These are phyloP conservation scores for Termitomyces sp. DNA, from an alignment of 768 basidiomycete species.

Conservation along the genomic window DNA sequence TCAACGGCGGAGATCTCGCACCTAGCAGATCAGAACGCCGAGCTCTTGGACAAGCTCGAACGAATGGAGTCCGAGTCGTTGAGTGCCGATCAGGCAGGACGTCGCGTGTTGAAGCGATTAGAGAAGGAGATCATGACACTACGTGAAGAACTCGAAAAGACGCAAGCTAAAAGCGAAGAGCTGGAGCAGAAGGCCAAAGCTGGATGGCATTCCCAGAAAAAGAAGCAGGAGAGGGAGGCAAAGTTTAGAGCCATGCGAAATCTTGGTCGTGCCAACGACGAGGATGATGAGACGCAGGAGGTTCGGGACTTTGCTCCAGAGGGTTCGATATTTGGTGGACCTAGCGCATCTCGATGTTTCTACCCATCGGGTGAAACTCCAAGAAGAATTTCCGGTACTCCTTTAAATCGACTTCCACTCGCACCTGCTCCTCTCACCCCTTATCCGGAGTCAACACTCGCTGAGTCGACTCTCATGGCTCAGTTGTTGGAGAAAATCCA, in stretches of 20 bases:
- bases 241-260: slow-evolving; percentile 53
- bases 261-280: slow-evolving; percentile 29
- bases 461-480: slow-evolving; percentile 59
- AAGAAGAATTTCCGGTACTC: slow-evolving; percentile 15
- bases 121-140: slow-evolving; percentile 80
- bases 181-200: slow-evolving; percentile 64
- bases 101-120: slow-evolving; percentile 65
- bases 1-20: slow-evolving; percentile 67
- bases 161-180: slow-evolving; percentile 68
- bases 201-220: slow-evolving; percentile 41
- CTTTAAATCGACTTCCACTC: slow-evolving; percentile 14
- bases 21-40: slow-evolving; percentile 81
- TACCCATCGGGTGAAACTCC: slow-evolving; percentile 26
- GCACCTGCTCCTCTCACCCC: slow-evolving; percentile 15
- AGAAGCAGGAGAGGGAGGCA: slow-evolving; percentile 52
- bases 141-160: slow-evolving; percentile 73
- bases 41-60: slow-evolving; percentile 74
- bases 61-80: slow-evolving; percentile 69
- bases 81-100: slow-evolving; percentile 64
- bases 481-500: slow-evolving; percentile 73
- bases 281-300: slow-evolving; percentile 26
- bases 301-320: slow-evolving; percentile 64
- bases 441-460: slow-evolving; percentile 49
- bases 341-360: slow-evolving; percentile 28
- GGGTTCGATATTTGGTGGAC: slow-evolving; percentile 40